Evolutionary conservation across 2,329 filamentous ascomycete genomes (phyloP).

Genomic region (Xylariaceae sp.): DNA sequence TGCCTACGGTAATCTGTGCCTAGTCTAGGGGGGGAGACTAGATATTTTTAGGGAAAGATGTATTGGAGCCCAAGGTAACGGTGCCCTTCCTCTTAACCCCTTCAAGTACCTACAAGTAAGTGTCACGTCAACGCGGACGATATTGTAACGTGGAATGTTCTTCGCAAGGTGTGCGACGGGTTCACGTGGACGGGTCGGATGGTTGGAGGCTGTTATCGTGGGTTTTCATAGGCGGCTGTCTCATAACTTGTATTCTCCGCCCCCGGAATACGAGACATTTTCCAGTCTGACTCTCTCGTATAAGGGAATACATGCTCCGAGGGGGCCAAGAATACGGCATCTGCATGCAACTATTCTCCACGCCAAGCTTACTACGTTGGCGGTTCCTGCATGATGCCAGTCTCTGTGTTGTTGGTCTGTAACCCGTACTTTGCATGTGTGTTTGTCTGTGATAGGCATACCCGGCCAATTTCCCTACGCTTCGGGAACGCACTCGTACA

Average conservation of each 20-base stretch:
- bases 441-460: neutral
- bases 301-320: conserved; percentile 6
- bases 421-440: neutral
- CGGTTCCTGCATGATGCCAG: conserved; percentile 10
- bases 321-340: neutral
- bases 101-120: too few relatives aligned
- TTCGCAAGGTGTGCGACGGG: neutral
- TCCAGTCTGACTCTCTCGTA: neutral
- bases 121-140: conserved; percentile 3
- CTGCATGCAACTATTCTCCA: conserved; percentile 16
- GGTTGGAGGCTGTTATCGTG: conserved; percentile 1
- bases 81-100: neutral
- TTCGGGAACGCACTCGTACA: neutral
- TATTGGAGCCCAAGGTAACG: neutral
- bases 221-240: neutral
- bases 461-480: neutral
- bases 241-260: neutral
- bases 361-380: conserved; percentile 13
- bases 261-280: conserved; percentile 19
- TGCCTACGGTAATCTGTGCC: neutral
- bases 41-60: neutral
- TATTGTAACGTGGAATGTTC: neutral
- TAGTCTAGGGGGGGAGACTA: too few relatives aligned
- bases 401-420: neutral
- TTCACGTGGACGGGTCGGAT: conserved; percentile 2